Evolutionary conservation across 2,329 filamentous ascomycete species (phyloP), one percentile per base, ranked within the genome.

Genomic region (Stagonosporopsis vannaccii): DNA sequence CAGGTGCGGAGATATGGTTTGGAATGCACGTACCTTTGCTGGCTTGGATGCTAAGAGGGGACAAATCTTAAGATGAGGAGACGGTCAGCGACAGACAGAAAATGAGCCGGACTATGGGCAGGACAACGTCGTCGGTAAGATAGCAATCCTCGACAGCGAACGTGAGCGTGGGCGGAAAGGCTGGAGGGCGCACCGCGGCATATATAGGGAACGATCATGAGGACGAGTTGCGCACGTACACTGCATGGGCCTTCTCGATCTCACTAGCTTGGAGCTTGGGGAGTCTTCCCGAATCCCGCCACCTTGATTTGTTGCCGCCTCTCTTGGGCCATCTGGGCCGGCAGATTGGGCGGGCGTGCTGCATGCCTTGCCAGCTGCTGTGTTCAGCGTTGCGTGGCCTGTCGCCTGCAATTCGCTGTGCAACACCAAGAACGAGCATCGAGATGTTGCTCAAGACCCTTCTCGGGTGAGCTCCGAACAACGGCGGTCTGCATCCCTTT

Each of bases 181-280:
- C 53, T 51, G 60, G 60, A 56, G 50, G 37, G 49, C 46, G 54
- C 56, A 51, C 60, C 28, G 46, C 47, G 54, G 36, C 63, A 69
- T 69, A 73, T 71, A 71, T 69, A 70, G 61, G 65, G 59, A 65
- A 65, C 52, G 53, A 61, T 62, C 57, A 57, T 63, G 47, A 57
- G 58, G 61, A 64, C 54, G 55, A 52, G 43, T 49, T 39, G 54
- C 54, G 48, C 54, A 57, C 51, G 51, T 49, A 32, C 48, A 40
- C 44, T 45, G 55, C 55, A 52, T 52, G 55, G 55, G 39, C 55
- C 58, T 62, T 46, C 48, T 52, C 55, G 55, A 58, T 44, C 43
- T 37, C 44, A 40, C 41, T 58, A 58, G 55, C 55, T 36, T 36
- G 44, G 28, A 53, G 49, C 55, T 56, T 46, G 53, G 53, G 42